Percentiles rank a stretch among this genome's conserved stretches.
phyloP scores from a whole-genome alignment of 2,329 filamentous ascomycete genomes.

The Fonsecaea erecta region DNA sequence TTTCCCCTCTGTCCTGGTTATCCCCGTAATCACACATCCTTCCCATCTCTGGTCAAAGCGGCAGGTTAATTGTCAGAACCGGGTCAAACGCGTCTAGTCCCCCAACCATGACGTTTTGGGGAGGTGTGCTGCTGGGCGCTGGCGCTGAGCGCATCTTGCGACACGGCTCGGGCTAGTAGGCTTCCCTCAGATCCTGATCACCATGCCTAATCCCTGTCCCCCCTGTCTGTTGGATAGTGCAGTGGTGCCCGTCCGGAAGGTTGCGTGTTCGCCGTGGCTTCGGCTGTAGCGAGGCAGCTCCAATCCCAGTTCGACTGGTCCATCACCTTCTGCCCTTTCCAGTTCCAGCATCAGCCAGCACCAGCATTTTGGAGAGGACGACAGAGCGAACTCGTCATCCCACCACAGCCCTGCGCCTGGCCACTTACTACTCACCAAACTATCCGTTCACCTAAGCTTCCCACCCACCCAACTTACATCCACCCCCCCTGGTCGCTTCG shows the following conservation, averaged over 20 bases:
- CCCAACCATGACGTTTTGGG: background rate
- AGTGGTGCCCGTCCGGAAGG: background rate
- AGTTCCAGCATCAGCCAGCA: background rate
- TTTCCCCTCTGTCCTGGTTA: background rate
- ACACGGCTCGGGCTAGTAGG: slow-evolving; percentile 8
- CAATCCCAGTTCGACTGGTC: slow-evolving; percentile 1
- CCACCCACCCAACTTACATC: too few relatives aligned
- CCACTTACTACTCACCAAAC: background rate
- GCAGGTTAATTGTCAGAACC: background rate
- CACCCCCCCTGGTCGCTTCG: background rate
- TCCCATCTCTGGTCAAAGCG: slow-evolving; percentile 5
- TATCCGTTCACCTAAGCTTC: slow-evolving; percentile 1
- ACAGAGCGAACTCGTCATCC: slow-evolving; percentile 11
- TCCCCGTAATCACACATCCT: slow-evolving; percentile 1
- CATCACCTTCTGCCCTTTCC: slow-evolving; percentile 11
- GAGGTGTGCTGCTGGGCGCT: background rate
- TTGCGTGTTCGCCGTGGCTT: slow-evolving; percentile 14
- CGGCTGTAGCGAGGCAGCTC: background rate
- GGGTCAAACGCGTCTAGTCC: background rate
- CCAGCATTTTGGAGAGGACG: background rate
- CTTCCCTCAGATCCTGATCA: slow-evolving; percentile 11
- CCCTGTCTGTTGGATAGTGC: background rate
- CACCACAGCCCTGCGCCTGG: slow-evolving; percentile 7
- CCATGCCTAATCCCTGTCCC: background rate
- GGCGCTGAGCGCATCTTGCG: slow-evolving; percentile 6